Base-by-base conservation (phyloP, 352 stramenopile species). In the Pythium myriotylum region DNA sequence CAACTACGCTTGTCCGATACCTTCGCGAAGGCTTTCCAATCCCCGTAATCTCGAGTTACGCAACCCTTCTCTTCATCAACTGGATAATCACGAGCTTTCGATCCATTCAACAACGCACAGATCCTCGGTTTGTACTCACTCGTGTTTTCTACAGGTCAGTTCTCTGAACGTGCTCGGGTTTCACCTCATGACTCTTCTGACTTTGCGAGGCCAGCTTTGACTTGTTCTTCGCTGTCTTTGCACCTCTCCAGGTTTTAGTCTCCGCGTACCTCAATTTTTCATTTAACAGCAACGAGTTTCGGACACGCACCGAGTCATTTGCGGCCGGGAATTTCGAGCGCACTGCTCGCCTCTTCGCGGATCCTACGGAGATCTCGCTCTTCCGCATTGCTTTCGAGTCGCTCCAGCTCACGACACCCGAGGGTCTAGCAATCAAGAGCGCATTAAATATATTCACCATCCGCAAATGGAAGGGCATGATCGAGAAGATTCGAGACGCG, bases 221-320 rank as follows among this genome's bases (percentile, higher is more conserved):
- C 17, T 39, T 88, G 42, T 86, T 88, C 45, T 88, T 88, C 58
- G 79, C 74, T 1, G 79, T 86, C 12, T 84, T 86, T 45, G 72
- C 76, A 22, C 76, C 72, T 4, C 37, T 86, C 0, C 53, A 76
- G 14, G 70, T 83, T 16, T 50, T 88, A 2, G 37, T 72, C 0
- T 84, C 77, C 47, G 72, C 73, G 9, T 73, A 77, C 42, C 49
- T 72, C 35, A 64, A 67, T 9, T 88, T 88, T 27, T 5, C 61
- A 20, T 81, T 86, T 26, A 64, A 81, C n/a, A 59, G 62, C 12
- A 67, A 39, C 16, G 73, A 55, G 7, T 86, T 85, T 26, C 50
- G 14, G 14, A 79, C 67, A 1, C 74, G 71, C 32, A 56, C 52
- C 3, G 74, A 76, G 27, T 53, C 62, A 13, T 68, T 84, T 10